A percentile compares a stretch with the other conserved stretches of the same genome.
Evolutionary conservation across 108 stramenopile genomes (phyloP).

Genomic region (Hondaea fermentalgiana): DNA sequence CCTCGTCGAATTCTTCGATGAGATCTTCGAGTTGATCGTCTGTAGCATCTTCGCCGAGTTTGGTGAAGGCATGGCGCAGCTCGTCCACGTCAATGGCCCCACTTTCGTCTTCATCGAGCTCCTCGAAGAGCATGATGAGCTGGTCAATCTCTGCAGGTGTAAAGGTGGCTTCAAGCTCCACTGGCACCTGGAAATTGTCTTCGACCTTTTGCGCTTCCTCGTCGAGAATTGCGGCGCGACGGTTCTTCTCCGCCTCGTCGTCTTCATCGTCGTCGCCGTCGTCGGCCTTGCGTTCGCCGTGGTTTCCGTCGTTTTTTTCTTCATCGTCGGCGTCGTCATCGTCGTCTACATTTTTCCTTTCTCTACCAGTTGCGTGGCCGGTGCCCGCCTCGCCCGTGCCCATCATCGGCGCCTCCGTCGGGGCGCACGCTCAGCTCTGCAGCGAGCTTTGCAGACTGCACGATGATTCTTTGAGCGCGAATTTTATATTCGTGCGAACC

Average conservation of each 20-base stretch:
- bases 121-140: slow-evolving; percentile 21
- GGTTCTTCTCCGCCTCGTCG: not conserved
- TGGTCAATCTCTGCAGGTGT: not conserved
- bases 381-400: no score
- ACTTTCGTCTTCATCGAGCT: slow-evolving; percentile 40
- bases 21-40: slow-evolving; percentile 33
- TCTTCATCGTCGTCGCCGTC: not conserved
- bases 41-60: slow-evolving; percentile 37
- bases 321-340: no score
- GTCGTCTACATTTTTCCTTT: no score
- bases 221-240: not conserved
- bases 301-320: no score
- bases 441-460: no score
- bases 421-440: no score
- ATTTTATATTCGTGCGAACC: no score
- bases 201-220: not conserved
- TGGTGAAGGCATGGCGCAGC: slow-evolving; percentile 25
- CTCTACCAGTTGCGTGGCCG: no score
- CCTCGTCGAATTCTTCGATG: not conserved
- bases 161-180: not conserved
- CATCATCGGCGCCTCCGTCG: no score
- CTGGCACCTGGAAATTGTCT: not conserved
- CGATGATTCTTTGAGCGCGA: no score
- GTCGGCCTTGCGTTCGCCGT: no score
- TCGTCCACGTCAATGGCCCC: slow-evolving; percentile 42